phyloP scores from a whole-genome alignment of 1,284 basidiomycete genomes.

The Cutaneotrichosporon cutaneum region DNA sequence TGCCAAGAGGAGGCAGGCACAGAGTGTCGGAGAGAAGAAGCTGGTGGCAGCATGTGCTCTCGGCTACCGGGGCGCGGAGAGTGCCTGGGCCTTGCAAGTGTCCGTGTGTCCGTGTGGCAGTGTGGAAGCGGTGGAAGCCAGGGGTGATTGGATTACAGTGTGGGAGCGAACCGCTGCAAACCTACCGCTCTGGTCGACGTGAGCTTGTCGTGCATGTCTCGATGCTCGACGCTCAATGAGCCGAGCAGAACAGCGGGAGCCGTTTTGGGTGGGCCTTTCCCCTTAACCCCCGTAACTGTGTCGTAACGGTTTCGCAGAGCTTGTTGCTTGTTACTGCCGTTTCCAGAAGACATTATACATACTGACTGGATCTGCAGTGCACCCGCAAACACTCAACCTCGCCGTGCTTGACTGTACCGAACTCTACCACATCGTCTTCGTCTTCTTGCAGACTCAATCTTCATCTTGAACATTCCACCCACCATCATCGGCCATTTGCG shows the following conservation, averaged over 20 bases:
- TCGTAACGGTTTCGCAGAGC: not conserved
- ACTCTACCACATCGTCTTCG: too few relatives aligned
- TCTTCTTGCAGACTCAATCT: too few relatives aligned
- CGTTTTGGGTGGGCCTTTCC: not conserved
- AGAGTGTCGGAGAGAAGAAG: not conserved
- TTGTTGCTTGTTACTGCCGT: not conserved
- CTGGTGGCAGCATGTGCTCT: not conserved
- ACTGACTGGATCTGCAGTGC: not conserved
- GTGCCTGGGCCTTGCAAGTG: not conserved
- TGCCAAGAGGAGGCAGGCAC: not conserved
- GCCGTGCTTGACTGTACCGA: too few relatives aligned
- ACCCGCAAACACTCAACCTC: not conserved
- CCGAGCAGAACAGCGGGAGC: not conserved
- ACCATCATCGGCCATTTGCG: too few relatives aligned
- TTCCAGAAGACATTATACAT: not conserved
- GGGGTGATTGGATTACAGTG: not conserved
- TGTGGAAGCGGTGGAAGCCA: not conserved
- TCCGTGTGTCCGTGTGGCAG: not conserved
- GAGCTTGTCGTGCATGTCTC: not conserved
- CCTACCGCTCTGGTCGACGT: not conserved
- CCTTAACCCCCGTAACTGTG: not conserved
- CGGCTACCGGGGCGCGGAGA: not conserved
- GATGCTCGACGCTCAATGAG: not conserved
- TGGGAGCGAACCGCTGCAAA: not conserved
- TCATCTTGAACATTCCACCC: too few relatives aligned